Evolutionary conservation across 495 filamentous ascomycete genomes (phyloP).

Genomic region (Tuber aestivum): DNA sequence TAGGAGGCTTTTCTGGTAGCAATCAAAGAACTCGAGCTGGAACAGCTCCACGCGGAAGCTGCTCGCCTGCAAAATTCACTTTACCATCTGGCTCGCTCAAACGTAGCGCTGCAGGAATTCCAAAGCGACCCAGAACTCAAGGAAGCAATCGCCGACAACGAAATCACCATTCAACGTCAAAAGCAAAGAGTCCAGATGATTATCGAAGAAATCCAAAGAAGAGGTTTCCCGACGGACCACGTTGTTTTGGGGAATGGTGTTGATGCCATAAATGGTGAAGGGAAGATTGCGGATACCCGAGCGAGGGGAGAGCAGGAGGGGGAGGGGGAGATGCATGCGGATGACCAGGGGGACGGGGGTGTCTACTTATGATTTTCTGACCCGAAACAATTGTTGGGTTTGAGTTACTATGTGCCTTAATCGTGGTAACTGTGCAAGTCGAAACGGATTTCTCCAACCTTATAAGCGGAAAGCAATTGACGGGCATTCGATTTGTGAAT

Average conservation of each 20-base stretch:
- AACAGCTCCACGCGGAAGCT: conserved; percentile 58
- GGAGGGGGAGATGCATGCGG: neutral
- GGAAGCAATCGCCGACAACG: conserved; percentile 55
- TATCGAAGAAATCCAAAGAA: conserved; percentile 56
- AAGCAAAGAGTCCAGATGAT: conserved; percentile 54
- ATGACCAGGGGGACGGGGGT: neutral
- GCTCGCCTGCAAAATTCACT: conserved; percentile 64
- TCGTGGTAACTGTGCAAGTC: neutral
- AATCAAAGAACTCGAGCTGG: conserved; percentile 56
- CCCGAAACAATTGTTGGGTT: neutral
- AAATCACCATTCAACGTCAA: conserved; percentile 55
- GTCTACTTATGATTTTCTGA: neutral
- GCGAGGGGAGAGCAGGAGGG: neutral
- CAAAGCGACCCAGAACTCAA: conserved; percentile 51
- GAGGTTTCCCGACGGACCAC: conserved; percentile 56
- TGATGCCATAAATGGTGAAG: neutral
- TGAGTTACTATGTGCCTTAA: neutral
- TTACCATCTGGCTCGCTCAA: conserved; percentile 57
- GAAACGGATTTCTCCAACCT: neutral
- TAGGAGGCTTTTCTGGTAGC: conserved; percentile 52
- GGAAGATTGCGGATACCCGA: neutral
- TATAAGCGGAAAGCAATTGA: neutral
- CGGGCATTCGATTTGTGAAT: neutral
- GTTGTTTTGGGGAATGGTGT: neutral
- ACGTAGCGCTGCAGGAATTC: conserved; percentile 52